Conservation (phyloP, 2,329 filamentous ascomycete genomes). For the Nemania bipapillata region DNA sequence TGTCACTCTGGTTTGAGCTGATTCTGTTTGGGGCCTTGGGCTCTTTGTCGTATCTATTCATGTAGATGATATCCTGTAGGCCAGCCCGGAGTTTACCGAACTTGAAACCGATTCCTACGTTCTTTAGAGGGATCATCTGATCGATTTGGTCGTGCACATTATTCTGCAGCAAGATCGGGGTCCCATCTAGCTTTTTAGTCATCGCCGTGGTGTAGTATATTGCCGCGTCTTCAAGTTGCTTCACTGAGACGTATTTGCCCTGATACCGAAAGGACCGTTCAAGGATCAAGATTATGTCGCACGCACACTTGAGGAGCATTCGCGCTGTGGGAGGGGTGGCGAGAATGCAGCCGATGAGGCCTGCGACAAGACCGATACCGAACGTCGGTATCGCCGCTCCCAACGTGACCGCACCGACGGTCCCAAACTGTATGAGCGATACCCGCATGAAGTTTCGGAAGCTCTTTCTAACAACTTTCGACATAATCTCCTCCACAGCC, state of each 20-base stretch:
- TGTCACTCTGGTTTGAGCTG: conserved; percentile 12
- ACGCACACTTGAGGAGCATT: conserved; percentile 33
- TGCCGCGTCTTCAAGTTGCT: conserved; percentile 31
- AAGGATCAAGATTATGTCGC: conserved; percentile 33
- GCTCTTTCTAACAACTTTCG: conserved; percentile 22
- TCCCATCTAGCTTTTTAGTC: conserved; percentile 19
- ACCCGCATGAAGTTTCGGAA: conserved; percentile 26
- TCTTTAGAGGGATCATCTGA: conserved; percentile 21
- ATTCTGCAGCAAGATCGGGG: conserved; percentile 13
- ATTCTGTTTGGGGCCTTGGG: conserved; percentile 3
- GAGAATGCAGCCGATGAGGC: conserved; percentile 26
- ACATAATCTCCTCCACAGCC: conserved; percentile 35
- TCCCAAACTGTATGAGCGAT: conserved; percentile 21
- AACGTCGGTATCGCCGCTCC: conserved; percentile 23
- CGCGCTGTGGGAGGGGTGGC: conserved; percentile 23
- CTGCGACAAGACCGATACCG: conserved; percentile 21
- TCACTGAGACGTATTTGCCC: conserved; percentile 31
- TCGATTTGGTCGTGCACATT: conserved; percentile 30
- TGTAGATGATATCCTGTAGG: conserved; percentile 29
- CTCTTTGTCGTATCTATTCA: conserved; percentile 31
- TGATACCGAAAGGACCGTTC: conserved; percentile 30
- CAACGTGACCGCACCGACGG: conserved; percentile 16
- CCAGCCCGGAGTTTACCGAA: conserved; percentile 24
- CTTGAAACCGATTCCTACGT: conserved; percentile 25
- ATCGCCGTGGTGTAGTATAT: conserved; percentile 28